Evolutionary conservation across 495 filamentous ascomycete genomes (phyloP).

Genomic region (Hypoxylon rickii): DNA sequence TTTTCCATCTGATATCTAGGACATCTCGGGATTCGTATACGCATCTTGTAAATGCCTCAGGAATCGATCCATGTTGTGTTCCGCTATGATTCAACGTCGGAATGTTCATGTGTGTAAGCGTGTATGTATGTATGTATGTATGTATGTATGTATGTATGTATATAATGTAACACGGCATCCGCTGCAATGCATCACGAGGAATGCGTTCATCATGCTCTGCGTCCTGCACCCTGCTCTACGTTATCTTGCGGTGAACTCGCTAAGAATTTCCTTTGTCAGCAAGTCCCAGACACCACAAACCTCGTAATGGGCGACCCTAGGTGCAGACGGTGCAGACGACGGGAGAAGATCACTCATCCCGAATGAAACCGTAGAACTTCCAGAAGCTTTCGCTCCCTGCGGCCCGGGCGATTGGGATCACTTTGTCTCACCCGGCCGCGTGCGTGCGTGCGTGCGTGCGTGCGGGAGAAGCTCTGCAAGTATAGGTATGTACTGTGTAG

Average conservation of each 20-base stretch:
- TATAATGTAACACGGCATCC: background rate
- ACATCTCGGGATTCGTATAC: too few relatives aligned
- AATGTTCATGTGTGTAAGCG: too few relatives aligned
- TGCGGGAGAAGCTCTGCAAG: too few relatives aligned
- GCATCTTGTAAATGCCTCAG: constrained; percentile 3
- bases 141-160: too few relatives aligned
- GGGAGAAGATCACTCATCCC: background rate
- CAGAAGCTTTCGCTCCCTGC: constrained; percentile 1
- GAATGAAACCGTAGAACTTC: constrained; percentile 4
- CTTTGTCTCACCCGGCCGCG: background rate
- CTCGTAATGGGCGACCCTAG: constrained; percentile 1
- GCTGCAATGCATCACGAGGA: background rate
- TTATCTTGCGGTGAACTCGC: constrained; percentile 4
- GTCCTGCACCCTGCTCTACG: too few relatives aligned
- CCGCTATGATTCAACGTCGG: background rate
- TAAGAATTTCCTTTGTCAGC: constrained; percentile 1
- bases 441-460: too few relatives aligned
- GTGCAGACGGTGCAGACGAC: background rate
- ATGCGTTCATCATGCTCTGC: too few relatives aligned
- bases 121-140: too few relatives aligned
- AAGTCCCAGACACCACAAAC: background rate
- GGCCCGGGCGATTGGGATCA: background rate
- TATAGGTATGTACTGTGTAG: too few relatives aligned
- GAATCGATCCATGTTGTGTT: constrained; percentile 1
- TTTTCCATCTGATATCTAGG: too few relatives aligned